Base-by-base conservation (phyloP, 2,329 filamentous ascomycete species). In the Monosporascus sp. region DNA sequence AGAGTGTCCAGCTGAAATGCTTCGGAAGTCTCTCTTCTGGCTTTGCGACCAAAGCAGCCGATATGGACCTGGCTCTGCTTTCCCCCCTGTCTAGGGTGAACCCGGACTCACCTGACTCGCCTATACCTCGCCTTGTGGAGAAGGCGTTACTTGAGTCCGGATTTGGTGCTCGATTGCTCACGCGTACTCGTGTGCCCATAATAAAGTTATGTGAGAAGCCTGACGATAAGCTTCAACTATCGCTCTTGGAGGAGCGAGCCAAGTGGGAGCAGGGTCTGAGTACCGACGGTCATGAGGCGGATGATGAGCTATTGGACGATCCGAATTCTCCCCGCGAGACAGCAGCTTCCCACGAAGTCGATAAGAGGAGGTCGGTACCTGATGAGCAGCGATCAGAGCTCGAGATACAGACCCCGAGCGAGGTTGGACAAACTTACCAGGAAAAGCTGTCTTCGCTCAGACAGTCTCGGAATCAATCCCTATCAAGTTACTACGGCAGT, bases 11-110 rank as follows among this genome's bases (percentile, higher is more conserved):
- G 51, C 75, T 95, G 16, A 84, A 84, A 61, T 90, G 87, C 63
- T 95, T 94, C 65, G 91, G 91, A 5, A 95, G 91, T 66, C 76
- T 95, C 47, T 82, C 83, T 20, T 92, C 91, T 14, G 91, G 91
- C 0, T 96, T 96, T 71, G 92, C 90, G 3, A 91, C 89, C 11
- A 88, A 88, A 62, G 84, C 85, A n/a, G 93, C 91, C 1, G 91
- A 96, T 64, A 91, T 96, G 87, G 92, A 97, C 69, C 80, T 96
- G 31, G 88, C 87, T 8, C 80, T 96, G 36, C 75, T 94, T 5
- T 87, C 88, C 1, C 82, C 82, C 3, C 71, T 78, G 48, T 86
- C 87, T 2, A 66, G 70, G 20, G 72, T 79, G 45, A 74, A 80
- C 50, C 76, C 79, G 3, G 78, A 83, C 56, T 74, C 75, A 16